Evolutionary conservation across 139 green algal species (phyloP).

Genomic region (Chlorella ohadii): DNA sequence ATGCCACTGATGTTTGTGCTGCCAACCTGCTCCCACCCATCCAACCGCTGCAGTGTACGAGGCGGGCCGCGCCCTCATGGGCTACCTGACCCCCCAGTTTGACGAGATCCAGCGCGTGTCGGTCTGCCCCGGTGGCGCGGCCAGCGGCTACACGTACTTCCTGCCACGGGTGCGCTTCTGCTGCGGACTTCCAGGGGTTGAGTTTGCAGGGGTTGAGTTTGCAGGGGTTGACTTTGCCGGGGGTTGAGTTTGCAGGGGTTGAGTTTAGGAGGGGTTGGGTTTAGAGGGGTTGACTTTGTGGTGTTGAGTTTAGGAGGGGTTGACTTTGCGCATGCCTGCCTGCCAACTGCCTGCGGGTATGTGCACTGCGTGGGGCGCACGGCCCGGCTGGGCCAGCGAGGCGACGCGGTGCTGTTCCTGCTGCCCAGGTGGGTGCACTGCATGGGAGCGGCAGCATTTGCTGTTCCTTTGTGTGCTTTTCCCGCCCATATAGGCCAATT

Average conservation of each 20-base stretch:
- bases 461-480: too few species aligned
- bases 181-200: too few species aligned
- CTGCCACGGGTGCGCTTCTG: slow-evolving; percentile 58
- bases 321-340: too few species aligned
- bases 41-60: slow-evolving; percentile 81
- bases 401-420: slow-evolving; percentile 90
- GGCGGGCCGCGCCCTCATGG: slow-evolving; percentile 81
- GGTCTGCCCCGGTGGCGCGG: slow-evolving; percentile 57
- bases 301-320: too few species aligned
- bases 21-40: too few species aligned
- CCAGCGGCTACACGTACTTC: slow-evolving; percentile 83
- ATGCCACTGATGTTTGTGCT: too few species aligned
- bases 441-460: too few species aligned
- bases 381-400: slow-evolving; percentile 82
- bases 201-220: background rate
- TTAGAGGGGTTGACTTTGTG: too few species aligned
- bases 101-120: slow-evolving; percentile 78
- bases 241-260: too few species aligned
- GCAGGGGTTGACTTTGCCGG: too few species aligned
- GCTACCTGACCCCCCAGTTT: slow-evolving; percentile 84
- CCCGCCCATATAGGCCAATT: too few species aligned
- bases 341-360: slow-evolving; percentile 53
- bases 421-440: slow-evolving; percentile 71
- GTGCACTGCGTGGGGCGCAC: slow-evolving; percentile 91
- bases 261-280: too few species aligned